A percentile compares a stretch with the other conserved stretches of the same genome.
Conservation (phyloP, 352 stramenopile genomes). For the Phytophthora sansomeana region DNA sequence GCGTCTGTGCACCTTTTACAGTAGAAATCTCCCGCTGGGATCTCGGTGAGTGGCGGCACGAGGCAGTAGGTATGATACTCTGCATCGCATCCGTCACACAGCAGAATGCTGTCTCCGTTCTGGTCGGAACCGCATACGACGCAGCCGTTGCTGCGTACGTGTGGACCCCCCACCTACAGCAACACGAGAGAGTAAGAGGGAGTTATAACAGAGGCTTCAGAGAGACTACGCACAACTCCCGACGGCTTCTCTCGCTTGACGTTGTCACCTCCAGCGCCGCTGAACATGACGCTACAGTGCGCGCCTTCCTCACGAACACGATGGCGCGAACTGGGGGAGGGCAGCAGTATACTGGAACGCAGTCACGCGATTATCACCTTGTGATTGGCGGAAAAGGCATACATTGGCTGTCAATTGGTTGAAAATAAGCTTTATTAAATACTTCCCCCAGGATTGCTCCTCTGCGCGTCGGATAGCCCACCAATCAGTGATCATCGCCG, state of each 20-base stretch:
- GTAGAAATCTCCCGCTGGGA: constrained; percentile 85
- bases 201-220: neutral
- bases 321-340: constrained; percentile 7
- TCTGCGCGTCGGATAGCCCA: no score
- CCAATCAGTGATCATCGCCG: no score
- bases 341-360: neutral
- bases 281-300: constrained; percentile 21
- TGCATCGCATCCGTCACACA: constrained; percentile 87
- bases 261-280: constrained; percentile 13
- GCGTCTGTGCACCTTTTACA: constrained; percentile 73
- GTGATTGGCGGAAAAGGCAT: neutral
- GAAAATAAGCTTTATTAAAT: no score
- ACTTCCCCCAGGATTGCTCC: no score
- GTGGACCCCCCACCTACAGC: constrained; percentile 27
- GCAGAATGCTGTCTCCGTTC: constrained; percentile 82
- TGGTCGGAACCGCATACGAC: constrained; percentile 75
- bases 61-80: constrained; percentile 91
- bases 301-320: neutral
- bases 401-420: neutral
- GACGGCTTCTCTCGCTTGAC: constrained; percentile 30
- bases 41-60: constrained; percentile 70
- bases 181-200: neutral
- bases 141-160: constrained; percentile 61
- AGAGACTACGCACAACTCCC: constrained; percentile 21
- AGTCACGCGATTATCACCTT: neutral